Conservation (phyloP, 768 basidiomycete genomes). For the Tubosaeta brunneosetosa region DNA sequence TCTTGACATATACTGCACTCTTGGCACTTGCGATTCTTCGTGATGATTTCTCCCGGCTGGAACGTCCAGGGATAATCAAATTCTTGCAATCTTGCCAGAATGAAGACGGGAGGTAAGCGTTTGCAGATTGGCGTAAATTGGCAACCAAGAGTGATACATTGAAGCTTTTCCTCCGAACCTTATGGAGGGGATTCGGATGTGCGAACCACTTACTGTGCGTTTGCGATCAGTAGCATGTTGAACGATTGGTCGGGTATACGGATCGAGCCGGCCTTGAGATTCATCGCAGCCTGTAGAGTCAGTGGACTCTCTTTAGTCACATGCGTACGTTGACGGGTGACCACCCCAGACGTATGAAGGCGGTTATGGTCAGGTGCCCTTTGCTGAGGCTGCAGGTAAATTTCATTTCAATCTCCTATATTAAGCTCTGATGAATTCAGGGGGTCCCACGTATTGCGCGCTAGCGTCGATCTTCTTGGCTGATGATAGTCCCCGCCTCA, state of each 20-base stretch:
- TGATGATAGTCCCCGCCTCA: constrained; percentile 25
- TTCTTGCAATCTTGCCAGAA: constrained; percentile 74
- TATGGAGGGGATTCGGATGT: constrained; percentile 69
- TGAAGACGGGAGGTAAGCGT: constrained; percentile 71
- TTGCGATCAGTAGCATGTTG: constrained; percentile 75
- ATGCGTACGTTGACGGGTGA: background rate
- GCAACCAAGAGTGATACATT: constrained; percentile 2
- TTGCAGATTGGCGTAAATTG: background rate
- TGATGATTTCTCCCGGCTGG: constrained; percentile 74
- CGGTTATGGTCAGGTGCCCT: constrained; percentile 81
- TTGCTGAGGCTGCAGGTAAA: constrained; percentile 81
- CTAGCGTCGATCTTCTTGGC: constrained; percentile 67
- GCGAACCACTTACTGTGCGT: constrained; percentile 82
- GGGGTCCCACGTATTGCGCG: constrained; percentile 92
- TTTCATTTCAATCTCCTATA: background rate
- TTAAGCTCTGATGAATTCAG: constrained; percentile 34
- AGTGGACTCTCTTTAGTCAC: constrained; percentile 14
- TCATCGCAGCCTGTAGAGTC: constrained; percentile 71
- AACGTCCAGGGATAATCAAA: constrained; percentile 59
- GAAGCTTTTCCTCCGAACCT: constrained; percentile 70
- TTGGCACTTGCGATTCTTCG: constrained; percentile 78
- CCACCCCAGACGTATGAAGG: constrained; percentile 81
- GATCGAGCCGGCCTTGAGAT: constrained; percentile 53
- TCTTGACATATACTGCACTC: constrained; percentile 92
- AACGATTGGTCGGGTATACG: constrained; percentile 76